Base-by-base conservation (phyloP, 2,329 filamentous ascomycete genomes). In the Emergomyces africanus region DNA sequence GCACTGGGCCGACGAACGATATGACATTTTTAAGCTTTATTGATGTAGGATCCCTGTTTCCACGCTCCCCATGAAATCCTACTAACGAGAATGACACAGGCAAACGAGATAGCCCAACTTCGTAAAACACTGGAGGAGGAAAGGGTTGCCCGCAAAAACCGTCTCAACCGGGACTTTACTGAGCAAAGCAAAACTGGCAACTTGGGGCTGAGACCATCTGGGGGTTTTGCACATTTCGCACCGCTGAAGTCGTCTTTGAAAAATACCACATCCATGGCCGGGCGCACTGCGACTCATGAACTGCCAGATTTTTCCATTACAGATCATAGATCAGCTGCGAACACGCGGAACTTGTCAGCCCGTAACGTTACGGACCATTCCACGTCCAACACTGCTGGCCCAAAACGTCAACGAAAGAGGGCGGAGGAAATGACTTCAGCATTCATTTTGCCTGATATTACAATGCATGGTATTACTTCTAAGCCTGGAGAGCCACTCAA, bases 361-460 rank as follows among this genome's bases (percentile, higher is more conserved):
- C 53, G 20, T 23, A 55, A 54, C 6, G 14, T 54, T 20, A 54
- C 51, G 10, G 18, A 28, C 33, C 35, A 54, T 42, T 46, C 54
- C 20, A 33, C 25, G 5, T 57, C 58, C 15, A 57, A 56, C 12
- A 57, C 46, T 20, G 49, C 12, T 37, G 76, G 76, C 57, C 77
- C 77, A 10, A 78, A 79, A 55, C 79, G 78, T 51, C 78, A 75
- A 33, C 76, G 74, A 44, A 71, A 72, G 42, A 72, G 23, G 5
- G 37, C 74, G 15, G 74, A 77, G 30, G 81, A 83, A 60, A 79
- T 83, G 79, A 85, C 83, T 5, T 85, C 82, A 2, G 83, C 81
- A 5, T 84, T 85, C 67, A 84, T 85, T 62, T 71, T 85, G 5
- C 82, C 82, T 12, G 83, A 86, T 64, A 83, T 85, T 64, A 84